phyloP scores from a whole-genome alignment of 495 filamentous ascomycete species.

The Trichoderma virens region DNA sequence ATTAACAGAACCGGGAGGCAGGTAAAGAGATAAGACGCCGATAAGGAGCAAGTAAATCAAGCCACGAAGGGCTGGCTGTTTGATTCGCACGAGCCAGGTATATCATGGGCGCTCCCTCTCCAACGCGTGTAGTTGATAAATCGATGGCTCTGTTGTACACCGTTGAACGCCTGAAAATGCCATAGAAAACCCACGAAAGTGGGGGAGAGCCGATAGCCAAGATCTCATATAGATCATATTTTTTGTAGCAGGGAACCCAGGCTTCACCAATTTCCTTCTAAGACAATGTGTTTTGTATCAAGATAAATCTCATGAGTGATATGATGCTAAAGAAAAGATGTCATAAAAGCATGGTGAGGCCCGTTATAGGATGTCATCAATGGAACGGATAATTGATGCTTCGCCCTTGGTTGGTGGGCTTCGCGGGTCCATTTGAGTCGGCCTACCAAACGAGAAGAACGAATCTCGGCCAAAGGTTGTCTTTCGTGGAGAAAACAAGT shows the following conservation, averaged over 20 bases:
- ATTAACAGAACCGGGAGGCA: neutral
- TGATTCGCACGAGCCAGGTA: neutral
- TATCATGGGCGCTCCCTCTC: no score
- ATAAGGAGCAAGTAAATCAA: neutral
- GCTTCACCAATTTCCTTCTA: neutral
- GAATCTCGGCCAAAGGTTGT: conserved; percentile 44
- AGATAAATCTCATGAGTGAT: neutral
- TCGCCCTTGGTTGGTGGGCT: conserved; percentile 57
- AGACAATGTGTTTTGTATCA: neutral
- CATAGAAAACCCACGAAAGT: neutral
- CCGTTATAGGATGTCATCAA: conserved; percentile 46
- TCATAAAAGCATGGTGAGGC: neutral
- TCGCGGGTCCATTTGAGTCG: conserved; percentile 47
- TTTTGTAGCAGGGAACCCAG: neutral
- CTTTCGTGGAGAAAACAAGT: conserved; percentile 42
- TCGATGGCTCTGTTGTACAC: conserved; percentile 6
- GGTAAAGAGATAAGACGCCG: neutral
- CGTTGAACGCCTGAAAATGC: conserved; percentile 9
- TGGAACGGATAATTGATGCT: conserved; percentile 59
- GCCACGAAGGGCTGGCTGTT: no score
- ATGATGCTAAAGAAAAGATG: neutral
- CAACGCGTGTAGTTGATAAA: neutral
- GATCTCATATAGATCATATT: neutral
- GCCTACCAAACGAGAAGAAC: conserved; percentile 37
- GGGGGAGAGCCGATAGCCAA: neutral